Evolutionary conservation across 83 land plant species (phyloP).

Genomic region (Diphasiastrum complanatum): DNA sequence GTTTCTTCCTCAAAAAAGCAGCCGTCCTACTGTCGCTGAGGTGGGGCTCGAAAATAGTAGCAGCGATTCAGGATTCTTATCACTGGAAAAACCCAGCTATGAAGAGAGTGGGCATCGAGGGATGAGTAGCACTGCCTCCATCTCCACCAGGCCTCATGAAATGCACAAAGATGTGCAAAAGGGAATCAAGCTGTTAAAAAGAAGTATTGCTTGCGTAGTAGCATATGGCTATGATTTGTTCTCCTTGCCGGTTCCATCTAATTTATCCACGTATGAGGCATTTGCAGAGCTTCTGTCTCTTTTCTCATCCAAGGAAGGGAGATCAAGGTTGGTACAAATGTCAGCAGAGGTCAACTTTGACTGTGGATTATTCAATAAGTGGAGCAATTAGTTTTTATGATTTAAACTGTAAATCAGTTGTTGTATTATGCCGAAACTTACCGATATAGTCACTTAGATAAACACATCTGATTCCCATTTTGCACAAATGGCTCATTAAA

Average conservation of each 20-base stretch:
- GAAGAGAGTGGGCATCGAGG: slow-evolving; percentile 28
- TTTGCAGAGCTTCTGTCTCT: slow-evolving; percentile 57
- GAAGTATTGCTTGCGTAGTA: slow-evolving; percentile 84
- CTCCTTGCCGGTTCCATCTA: slow-evolving; percentile 49
- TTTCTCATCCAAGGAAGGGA: slow-evolving; percentile 49
- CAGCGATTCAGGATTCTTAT: slow-evolving; percentile 65
- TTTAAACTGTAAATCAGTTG: no score
- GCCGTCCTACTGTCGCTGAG: slow-evolving; percentile 41
- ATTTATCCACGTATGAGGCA: slow-evolving; percentile 74
- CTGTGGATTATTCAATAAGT: no score
- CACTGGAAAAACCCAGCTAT: slow-evolving; percentile 38
- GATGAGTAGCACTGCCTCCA: slow-evolving; percentile 48
- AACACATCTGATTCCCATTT: no score
- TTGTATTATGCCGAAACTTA: no score
- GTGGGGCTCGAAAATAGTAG: slow-evolving; percentile 57
- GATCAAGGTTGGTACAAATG: no score
- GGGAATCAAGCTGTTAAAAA: slow-evolving; percentile 75
- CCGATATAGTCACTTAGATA: no score
- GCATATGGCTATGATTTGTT: slow-evolving; percentile 60
- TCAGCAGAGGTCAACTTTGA: no score
- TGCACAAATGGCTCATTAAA: no score
- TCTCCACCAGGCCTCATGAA: no score
- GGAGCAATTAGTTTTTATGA: no score
- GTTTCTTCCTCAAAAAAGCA: slow-evolving; percentile 58
- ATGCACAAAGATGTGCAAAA: slow-evolving; percentile 67